Evolutionary conservation across 2,329 filamentous ascomycete genomes (phyloP), one percentile per base, ranked within the genome.

Genomic region (Emericellopsis cladophorae): DNA sequence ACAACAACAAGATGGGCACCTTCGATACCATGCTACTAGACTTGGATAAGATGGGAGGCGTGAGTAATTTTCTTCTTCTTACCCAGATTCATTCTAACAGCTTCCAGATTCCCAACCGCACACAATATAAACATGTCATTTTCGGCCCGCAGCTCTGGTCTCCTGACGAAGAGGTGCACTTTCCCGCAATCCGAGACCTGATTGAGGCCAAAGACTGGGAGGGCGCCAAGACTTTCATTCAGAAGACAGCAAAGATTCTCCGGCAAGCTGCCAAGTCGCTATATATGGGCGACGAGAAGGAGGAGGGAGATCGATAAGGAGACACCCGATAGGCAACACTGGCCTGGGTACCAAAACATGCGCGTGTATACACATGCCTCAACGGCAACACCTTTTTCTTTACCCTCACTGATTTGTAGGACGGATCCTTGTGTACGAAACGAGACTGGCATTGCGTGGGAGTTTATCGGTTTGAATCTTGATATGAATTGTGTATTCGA

Each of bases 41-140:
- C 62, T 56, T 88, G 40, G 77, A 81, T 34, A 59, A 67, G 16
- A 77, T 68, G 31, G 81, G 79, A 47, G 88, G 88, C 44, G 83
- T 93, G 74, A 70, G 84, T 79, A 14, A 24, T 40, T 31, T 36
- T 23, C n/a, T 4, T 8, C 42, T 36, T 23, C 31, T 29, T 4
- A 21, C 11, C 7, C 26, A 35, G 18, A 35, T 26, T 42, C 32
- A 42, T 51, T 39, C 42, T 39, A 43, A 26, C 16, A 12, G 7
- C 8, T 3, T 21, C 43, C 37, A 88, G 83, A 74, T 94, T 5
- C 84, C 85, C 32, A 86, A 86, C 51, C 80, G 90, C 48, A 84
- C 84, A 5, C 92, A 96, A 62, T 98, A 88, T 70, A 95, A 93
- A 60, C 92, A 95, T 60, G 74, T 93, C 54, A 65, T 98, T 42